Base-by-base conservation (phyloP, 1,284 basidiomycete genomes). In the Rhodotorula sp. region DNA sequence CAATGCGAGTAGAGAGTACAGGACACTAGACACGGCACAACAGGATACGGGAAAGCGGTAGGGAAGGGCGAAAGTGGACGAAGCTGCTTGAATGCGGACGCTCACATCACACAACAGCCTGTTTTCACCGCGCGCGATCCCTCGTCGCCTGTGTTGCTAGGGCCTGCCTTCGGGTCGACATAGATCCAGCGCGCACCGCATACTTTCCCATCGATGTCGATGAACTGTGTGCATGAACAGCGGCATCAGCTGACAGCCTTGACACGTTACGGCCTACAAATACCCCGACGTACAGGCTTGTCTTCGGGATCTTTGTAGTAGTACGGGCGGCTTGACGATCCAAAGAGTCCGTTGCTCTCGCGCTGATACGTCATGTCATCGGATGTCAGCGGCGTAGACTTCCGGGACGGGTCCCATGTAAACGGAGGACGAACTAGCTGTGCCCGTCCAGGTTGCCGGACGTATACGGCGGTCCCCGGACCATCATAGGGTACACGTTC, bases 191-290 rank as follows among this genome's bases (percentile, higher is more conserved):
- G 66, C 2, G 61, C 29, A 2, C 73, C 71, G 44, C 67, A 65
- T n/a, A 58, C 62, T 24, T 71, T 70, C 48, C 73, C 73, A 51
- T 75, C 73, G 26, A 70, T 59, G 26, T 75, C 73, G 60, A 75
- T 62, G 56, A 73, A 75, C 63, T 66, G 51, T 29, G 37, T 1
- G 4, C 7, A 0, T 30, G 18, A 2, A 29, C n/a, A 6, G 5
- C 6, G 22, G 20, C 26, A 14, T 14, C 59, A 29, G 53, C 59
- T 30, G 24, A 10, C 5, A 17, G 26, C 5, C 12, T 45, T 5
- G 8, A 14, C 37, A 29, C 0, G 5, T 10, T 4, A 24, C 26
- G 18, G 10, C 12, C 29, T 6, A 7, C 18, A 1, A 37, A 6
- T 15, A 18, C 2, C 57, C 2, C 6, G 6, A 49, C 66, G 29